Base-by-base conservation (phyloP, 345 rosid genomes). In the Salix viminalis region DNA sequence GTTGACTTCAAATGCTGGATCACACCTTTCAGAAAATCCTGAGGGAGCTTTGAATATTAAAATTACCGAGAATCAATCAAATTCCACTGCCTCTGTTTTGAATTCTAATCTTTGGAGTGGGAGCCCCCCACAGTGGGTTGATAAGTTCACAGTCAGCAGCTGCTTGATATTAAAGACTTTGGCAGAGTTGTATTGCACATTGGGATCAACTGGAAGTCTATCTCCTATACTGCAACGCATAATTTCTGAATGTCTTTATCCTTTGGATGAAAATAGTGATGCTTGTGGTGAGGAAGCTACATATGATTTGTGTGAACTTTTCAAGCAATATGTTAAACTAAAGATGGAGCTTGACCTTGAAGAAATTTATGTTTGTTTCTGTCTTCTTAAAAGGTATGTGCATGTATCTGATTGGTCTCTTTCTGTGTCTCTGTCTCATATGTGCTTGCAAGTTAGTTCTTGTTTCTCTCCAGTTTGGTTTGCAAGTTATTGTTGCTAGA, bases 71-170 rank as follows among this genome's bases (percentile, higher is more conserved):
- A 82, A 86, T 76, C 83, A 79, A 72, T 66, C 69, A 21, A 73
- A 75, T 15, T 76, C 84, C 41, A 48, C 67, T 72, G 70, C 68
- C 74, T 60, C 19, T 62, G 69, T 58, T 71, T 26, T 67, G 28
- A 77, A 46, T 61, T 77, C 70, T 61, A 74, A 84, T 86, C 88
- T 89, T 72, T 91, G 94, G 94, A 77, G 68, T 73, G 99, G 96
- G 73, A 82, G 82, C 85, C 99, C 99, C 72, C 99, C 97, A 46
- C 61, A 7, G 10, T 95, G 97, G 99, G 86, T 87, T 77, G 87
- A 88, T 56, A 84, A 83, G 69, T 95, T 91, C 81, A 87, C 77
- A 89, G 75, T 28, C 79, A 89, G 93, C 85, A 89, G 86, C 65
- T 80, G 79, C 76, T 78, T 64, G 75, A 80, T 81, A 21, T 76